Base-by-base conservation (phyloP, 2,329 filamentous ascomycete species). In the Exophiala xenobiotica region DNA sequence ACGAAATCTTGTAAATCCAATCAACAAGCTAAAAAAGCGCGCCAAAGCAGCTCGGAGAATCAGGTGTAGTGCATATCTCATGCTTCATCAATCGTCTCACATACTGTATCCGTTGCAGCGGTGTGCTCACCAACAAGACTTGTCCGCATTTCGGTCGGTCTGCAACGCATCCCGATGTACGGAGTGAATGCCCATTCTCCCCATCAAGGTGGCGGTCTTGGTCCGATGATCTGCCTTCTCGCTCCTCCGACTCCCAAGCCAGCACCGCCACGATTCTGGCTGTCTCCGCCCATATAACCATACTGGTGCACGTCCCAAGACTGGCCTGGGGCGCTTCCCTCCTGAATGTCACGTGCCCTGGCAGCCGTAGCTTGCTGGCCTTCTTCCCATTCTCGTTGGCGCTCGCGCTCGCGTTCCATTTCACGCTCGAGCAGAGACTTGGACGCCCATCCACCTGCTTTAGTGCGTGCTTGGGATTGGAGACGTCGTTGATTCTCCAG, bases 351-450 rank as follows among this genome's bases (percentile, higher is more conserved):
- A 9, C 72, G 73, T 1, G 74, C 72, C 1, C 75, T 75, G 24
- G 70, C 71, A 46, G 73, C 68, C 1, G 74, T 71, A 12, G 70
- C 73, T 46, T 78, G 73, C 63, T 86, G 82, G 16, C 70, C 71
- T 38, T 82, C 78, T 63, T 85, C 82, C 82, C 82, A 86, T 54
- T 86, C 82, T 29, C 75, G 72, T 63, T 85, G 82, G 40, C 82
- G 74, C 62, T 83, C 79, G 12, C 82, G 76, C 63, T 86, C 82
- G 16, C 80, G 78, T 64, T 86, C 82, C 82, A 85, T 86, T 59
- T 86, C 82, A 6, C 81, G 77, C 62, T 85, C 81, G 3, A 85
- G 72, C 1, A 86, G 72, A 2, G 79, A 82, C 62, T 82, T 83
- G n/a, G 75, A 78, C 0, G 80, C 80, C 80, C 79, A 83, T 1